Percentiles rank a stretch among this genome's conserved stretches.
Conservation (phyloP, 2,329 filamentous ascomycete species). For the Alternaria infectoria region DNA sequence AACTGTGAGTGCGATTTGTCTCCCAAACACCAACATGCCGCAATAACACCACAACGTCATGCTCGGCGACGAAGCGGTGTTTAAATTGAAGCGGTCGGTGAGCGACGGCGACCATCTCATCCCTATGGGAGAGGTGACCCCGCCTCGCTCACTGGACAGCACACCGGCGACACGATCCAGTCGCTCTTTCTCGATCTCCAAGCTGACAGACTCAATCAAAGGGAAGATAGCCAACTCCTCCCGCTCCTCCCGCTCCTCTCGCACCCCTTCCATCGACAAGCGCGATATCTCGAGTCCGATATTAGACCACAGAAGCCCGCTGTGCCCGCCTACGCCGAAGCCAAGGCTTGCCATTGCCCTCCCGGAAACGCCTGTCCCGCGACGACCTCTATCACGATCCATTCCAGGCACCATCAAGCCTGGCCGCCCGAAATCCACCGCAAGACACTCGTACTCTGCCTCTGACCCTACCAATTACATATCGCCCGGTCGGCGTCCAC, state of each 20-base stretch:
- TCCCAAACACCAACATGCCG: slow-evolving; percentile 11
- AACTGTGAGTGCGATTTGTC: slow-evolving; percentile 28
- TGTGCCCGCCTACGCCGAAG: slow-evolving; percentile 20
- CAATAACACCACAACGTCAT: slow-evolving; percentile 18
- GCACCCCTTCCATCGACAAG: slow-evolving; percentile 27
- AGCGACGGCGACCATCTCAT: slow-evolving; percentile 29
- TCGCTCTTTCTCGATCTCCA: slow-evolving; percentile 36
- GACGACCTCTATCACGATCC: slow-evolving; percentile 15
- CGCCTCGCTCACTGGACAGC: slow-evolving; percentile 17
- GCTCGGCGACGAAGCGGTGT: slow-evolving; percentile 24
- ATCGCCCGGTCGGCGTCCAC: slow-evolving; percentile 13
- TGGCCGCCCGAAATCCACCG: neutral
- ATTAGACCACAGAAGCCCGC: slow-evolving; percentile 19
- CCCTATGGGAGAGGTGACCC: slow-evolving; percentile 20
- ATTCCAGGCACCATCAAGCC: slow-evolving; percentile 10
- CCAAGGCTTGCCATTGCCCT: neutral
- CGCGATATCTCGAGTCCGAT: slow-evolving; percentile 36
- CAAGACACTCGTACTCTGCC: slow-evolving; percentile 23
- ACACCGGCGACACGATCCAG: slow-evolving; percentile 11
- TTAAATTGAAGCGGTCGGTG: slow-evolving; percentile 32
- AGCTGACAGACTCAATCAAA: slow-evolving; percentile 37
- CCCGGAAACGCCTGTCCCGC: neutral
- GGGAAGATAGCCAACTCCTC: slow-evolving; percentile 22
- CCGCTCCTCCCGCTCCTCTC: slow-evolving; percentile 18
- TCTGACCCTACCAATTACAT: slow-evolving; percentile 31